Base-by-base conservation (phyloP, 495 filamentous ascomycete species). In the Apiosordaria backusii region DNA sequence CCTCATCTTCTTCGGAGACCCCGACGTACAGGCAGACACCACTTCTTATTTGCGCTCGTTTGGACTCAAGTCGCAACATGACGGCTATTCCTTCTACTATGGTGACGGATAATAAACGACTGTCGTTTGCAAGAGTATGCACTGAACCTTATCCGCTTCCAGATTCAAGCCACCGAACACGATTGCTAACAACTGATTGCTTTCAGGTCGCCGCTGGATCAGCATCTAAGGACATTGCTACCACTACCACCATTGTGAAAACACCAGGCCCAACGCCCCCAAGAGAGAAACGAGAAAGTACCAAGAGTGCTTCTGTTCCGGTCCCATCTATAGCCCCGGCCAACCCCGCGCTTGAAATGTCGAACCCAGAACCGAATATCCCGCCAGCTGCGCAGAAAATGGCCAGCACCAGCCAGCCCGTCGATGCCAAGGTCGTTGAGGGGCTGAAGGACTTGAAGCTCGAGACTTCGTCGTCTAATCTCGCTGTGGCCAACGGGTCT, bases 71-170 rank as follows among this genome's bases (percentile, higher is more conserved):
- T 52, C 63, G 57, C 59, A 66, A 53, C 64, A 76, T 75, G 71
- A 71, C 74, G 65, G 67, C 74, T 15, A 26, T 72, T 55, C 70
- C 70, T 66, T 73, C 68, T 67, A 74, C 68, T 65, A 81, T 81
- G 78, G 76, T 77, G 67, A 80, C 77, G 70, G 83, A 79, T 59
- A 72, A 73, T 59, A 78, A 77, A 65, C 83, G 81, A 72, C 70
- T 82, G 68, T 83, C 84, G 23, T 86, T 86, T 73, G 84, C 84
- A 72, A 88, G 86, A 81, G 87, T 87, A 78, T 59, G 79, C 76
- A 19, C n/a, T 13, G 35, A 45, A 45, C 35, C 35, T 45, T 45
- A 13, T 45, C 35, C 35, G 35, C 35, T 13, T 13, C 13, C 16
- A 13, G 35, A n/a, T 13, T 45, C 6, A 6, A 45, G 35, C 35